A percentile compares a stretch with the other conserved stretches of the same genome.
phyloP scores from a whole-genome alignment of 2,329 filamentous ascomycete genomes.

The Pezicula rhizophila region DNA sequence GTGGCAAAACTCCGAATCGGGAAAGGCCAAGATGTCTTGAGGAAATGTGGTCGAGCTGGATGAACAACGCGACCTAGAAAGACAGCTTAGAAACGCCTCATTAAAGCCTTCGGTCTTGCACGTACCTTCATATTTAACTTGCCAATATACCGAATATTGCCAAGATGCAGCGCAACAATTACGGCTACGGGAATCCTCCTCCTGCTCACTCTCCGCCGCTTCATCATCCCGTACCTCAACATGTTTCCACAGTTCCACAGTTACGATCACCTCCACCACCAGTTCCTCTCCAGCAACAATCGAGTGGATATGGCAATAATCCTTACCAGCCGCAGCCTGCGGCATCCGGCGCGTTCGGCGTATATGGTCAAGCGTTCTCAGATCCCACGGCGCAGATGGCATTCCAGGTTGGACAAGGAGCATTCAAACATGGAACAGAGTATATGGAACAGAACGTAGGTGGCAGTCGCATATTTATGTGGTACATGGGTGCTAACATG shows the following conservation, averaged over 20 bases:
- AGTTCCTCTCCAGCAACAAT: constrained; percentile 59
- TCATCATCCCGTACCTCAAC: constrained; percentile 95
- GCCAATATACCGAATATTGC: not conserved
- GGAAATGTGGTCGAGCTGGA: constrained; percentile 3
- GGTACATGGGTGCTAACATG: constrained; percentile 8
- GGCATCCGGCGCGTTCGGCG: constrained; percentile 51
- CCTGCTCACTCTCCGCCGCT: constrained; percentile 79
- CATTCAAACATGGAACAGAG: constrained; percentile 85
- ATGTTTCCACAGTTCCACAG: constrained; percentile 96
- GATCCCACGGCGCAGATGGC: constrained; percentile 94
- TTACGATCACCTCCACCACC: constrained; percentile 89
- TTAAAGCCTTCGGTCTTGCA: not conserved
- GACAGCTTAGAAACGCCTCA: not conserved
- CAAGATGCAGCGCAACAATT: constrained; percentile 77
- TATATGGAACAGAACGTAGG: constrained; percentile 90
- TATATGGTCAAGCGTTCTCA: constrained; percentile 90
- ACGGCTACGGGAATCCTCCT: constrained; percentile 68
- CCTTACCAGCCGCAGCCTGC: constrained; percentile 61
- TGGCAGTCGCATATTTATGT: constrained; percentile 37
- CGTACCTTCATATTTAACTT: not conserved
- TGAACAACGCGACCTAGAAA: not conserved
- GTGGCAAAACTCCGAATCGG: constrained; percentile 3
- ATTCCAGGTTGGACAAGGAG: constrained; percentile 87
- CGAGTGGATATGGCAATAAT: constrained; percentile 58
- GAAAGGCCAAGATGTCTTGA: constrained; percentile 2